Evolutionary conservation across 164 flowering plant species (phyloP).

Genomic region (Chimonanthus salicifolius): DNA sequence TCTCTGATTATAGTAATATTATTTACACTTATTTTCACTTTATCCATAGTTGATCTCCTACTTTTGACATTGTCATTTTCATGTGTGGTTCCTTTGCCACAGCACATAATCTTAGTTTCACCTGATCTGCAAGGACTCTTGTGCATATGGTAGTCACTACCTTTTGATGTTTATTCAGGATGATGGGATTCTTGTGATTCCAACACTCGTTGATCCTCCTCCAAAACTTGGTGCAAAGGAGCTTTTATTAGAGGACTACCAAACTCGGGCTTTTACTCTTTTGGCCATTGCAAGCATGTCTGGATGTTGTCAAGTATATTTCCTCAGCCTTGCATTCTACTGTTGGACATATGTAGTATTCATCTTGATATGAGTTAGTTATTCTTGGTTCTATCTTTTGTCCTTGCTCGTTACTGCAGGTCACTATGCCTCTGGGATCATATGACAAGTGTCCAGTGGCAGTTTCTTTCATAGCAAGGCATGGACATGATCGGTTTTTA

Average conservation of each 20-base stretch:
- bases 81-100: neutral
- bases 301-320: conserved; percentile 88
- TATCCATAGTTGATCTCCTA: neutral
- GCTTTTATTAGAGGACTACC: conserved; percentile 50
- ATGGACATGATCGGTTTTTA: conserved; percentile 88
- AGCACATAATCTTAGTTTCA: neutral
- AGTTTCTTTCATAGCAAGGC: conserved; percentile 77
- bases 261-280: conserved; percentile 34
- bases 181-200: conserved; percentile 85
- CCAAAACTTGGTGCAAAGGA: conserved; percentile 81
- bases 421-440: conserved; percentile 70
- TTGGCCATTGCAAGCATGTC: conserved; percentile 78
- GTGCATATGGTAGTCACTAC: neutral
- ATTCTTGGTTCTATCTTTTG: neutral
- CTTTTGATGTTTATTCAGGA: conserved; percentile 36
- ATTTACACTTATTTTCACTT: neutral
- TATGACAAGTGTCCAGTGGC: conserved; percentile 80
- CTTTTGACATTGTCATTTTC: neutral
- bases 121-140: neutral
- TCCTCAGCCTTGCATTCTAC: neutral
- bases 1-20: too few species aligned
- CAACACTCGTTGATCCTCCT: conserved; percentile 66
- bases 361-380: neutral
- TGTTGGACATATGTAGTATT: neutral
- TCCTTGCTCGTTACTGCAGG: conserved; percentile 37